Base-by-base conservation (phyloP, 2,329 filamentous ascomycete genomes). In the Niveomyces coronatus region DNA sequence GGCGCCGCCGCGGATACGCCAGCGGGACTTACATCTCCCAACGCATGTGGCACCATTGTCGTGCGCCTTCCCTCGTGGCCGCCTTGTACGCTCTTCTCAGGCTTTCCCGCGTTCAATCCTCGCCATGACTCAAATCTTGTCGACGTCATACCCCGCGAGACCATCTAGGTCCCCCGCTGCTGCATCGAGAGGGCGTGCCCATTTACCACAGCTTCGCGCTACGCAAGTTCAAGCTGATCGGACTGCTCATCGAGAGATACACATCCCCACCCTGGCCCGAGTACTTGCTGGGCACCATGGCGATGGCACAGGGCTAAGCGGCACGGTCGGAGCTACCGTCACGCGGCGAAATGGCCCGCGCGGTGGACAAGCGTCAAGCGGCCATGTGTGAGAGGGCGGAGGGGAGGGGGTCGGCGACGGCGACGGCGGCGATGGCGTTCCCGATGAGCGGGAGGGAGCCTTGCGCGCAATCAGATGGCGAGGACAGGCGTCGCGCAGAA, bases 231-330 rank as follows among this genome's bases (percentile, higher is more conserved):
- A 51, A 50, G 16, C 47, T 57, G 1, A 49, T 50, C n/a, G 49
- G 49, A 14, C 45, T 54, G 37, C 28, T 61, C n/a, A n/a, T n/a
- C n/a, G n/a, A 1, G 53, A 59, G 33, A 34, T 44, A 15, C 31
- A 43, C 7, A 40, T 48, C 2, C 55, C 55, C 2, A 19, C 14
- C 0, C 9, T 54, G 7, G 41, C 45, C 54, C 10, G 48, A 64
- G 8, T 55, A 60, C 32, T 67, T 70, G 41, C 50, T 71, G 26
- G 57, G 56, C 4, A 52, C 58, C 27, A 67, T 67, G 64, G 45
- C 47, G 10, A 46, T 70, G 5, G 58, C 61, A 1, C 64, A 68
- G 39, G 49, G 67, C 13, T 71, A 62, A 59, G 54, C 56, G 4
- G 62, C 60, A 2, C 53, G 50, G 3, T 57, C 56, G 0, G 16